Base-by-base conservation (phyloP, 2,329 filamentous ascomycete genomes). In the Madurella fahalii region DNA sequence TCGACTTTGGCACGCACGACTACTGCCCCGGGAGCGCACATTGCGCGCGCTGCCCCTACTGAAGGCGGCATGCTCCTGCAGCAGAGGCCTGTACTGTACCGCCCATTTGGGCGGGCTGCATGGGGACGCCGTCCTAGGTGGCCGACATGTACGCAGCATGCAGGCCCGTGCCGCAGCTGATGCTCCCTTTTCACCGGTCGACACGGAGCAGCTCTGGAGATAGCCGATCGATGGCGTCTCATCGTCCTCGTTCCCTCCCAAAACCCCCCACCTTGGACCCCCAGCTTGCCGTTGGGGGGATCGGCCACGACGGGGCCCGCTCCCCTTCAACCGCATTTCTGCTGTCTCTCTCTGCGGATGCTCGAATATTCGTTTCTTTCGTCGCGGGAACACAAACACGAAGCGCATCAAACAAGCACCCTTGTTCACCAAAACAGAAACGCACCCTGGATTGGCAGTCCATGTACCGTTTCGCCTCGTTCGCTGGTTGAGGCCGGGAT, bases 1-100 rank as follows among this genome's bases (percentile, higher is more conserved):
- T 74, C 51, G 75, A 79, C 63, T 75, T 74, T 52, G 76, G 76
- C 58, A 74, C 74, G 46, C 77, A 80, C 63, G 77, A 80, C 60
- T 75, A 74, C 63, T 80, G 77, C 66, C 69, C 69, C 9, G 72
- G 67, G 51, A 65, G 64, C 59, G 66, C 66, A 45, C 66, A 74
- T 63, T 79, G 77, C 64, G 73, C 74, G 45, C 68, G 66, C 50
- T 77, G 72, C 67, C 69, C 69, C 51, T 68, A 72, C 56, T 72
- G 69, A 68, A 37, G 25, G 40, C 20, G 34, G 37, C 50, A 49
- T 46, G 25, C n/a, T 52, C 40, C 41, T 47, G 56, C 46, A 50
- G 39, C 39, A 30, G 17, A 34, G 25, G 18, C 47, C 40, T 34
- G 54, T 45, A 46, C 43, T 18, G 50, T 40, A 12, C 57, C 58